Evolutionary conservation across 164 flowering plant species (phyloP).

Genomic region (Dillenia turbinata): DNA sequence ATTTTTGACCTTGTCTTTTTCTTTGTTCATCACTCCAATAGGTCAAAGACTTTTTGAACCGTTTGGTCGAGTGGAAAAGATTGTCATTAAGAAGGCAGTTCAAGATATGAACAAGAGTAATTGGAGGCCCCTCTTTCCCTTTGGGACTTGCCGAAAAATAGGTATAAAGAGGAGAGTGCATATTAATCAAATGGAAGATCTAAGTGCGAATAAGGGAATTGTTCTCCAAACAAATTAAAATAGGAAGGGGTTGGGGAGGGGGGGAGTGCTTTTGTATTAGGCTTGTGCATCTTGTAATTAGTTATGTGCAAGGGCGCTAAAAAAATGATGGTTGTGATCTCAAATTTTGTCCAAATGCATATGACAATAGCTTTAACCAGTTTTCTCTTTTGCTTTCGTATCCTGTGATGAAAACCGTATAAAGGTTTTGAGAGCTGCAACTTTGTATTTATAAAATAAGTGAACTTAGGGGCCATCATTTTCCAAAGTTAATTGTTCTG

Average conservation of each 20-base stretch:
- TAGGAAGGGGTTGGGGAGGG: background rate
- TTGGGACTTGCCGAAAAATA: background rate
- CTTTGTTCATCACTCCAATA: constrained; percentile 1
- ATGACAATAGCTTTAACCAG: constrained; percentile 1
- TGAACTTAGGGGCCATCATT: too few relatives aligned
- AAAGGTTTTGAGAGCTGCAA: too few relatives aligned
- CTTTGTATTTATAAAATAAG: too few relatives aligned
- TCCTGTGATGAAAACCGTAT: too few relatives aligned
- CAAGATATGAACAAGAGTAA: constrained; percentile 9
- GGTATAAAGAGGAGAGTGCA: background rate
- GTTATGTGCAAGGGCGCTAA: background rate
- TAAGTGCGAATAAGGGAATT: constrained; percentile 4
- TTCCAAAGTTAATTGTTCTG: too few relatives aligned
- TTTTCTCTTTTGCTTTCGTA: background rate
- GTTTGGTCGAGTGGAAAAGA: constrained; percentile 56
- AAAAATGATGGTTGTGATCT: background rate
- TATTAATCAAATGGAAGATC: too few relatives aligned
- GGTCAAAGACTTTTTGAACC: constrained; percentile 61
- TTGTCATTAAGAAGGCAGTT: constrained; percentile 17
- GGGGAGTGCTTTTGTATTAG: constrained; percentile 3
- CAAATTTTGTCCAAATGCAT: constrained; percentile 5
- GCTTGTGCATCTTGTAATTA: constrained; percentile 29
- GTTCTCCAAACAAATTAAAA: background rate
- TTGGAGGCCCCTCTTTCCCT: constrained; percentile 3
- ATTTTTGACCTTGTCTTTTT: background rate